Base-by-base conservation (phyloP, 768 basidiomycete species). In the Cyclocybe cylindracea region DNA sequence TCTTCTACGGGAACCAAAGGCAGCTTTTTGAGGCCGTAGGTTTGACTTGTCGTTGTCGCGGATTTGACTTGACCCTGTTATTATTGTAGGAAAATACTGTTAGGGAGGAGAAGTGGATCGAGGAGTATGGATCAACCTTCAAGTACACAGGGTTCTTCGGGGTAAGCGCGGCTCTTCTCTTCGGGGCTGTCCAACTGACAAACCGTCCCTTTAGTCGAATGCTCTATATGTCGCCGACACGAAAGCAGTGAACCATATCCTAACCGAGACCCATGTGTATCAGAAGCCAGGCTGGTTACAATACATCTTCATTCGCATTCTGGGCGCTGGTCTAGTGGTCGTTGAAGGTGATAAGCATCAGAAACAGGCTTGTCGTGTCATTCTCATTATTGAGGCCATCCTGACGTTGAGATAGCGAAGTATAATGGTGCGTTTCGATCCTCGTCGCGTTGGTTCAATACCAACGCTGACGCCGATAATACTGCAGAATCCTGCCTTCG, bases 401-500 rank as follows among this genome's bases (percentile, higher is more conserved):
- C 16, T 52, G 24, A 36, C 11, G 9, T 42, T 35, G 0, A 16
- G 40, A 7, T 46, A 79, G 75, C 66, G 78, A 16, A 74, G 63
- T 55, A 66, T 78, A 14, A 77, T 79, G 77, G 78, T 76, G 51
- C 38, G 42, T 31, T 13, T 10, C 29, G 14, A 4, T 11, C 14
- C 44, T 35, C 10, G 7, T 33, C 4, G 5, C 3, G 4, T 24
- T 24, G 24, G 24, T 24, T 24, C 4, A 24, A 9, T 29, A 7
- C 6, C 36, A 3, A 9, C 10, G 9, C 18, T 18, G 32, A 4
- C n/a, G 45, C 51, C 33, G 51, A 8, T 44, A n/a, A 5, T 10
- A 38, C 19, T 46, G 31, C 44, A 80, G 85, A 87, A 87, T 55
- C 85, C 86, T 10, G 85, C 85, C 0, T 89, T 89, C 56, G 83